Conservation (phyloP, 805 yeast genomes). For the Wickerhamomyces pijperi region DNA sequence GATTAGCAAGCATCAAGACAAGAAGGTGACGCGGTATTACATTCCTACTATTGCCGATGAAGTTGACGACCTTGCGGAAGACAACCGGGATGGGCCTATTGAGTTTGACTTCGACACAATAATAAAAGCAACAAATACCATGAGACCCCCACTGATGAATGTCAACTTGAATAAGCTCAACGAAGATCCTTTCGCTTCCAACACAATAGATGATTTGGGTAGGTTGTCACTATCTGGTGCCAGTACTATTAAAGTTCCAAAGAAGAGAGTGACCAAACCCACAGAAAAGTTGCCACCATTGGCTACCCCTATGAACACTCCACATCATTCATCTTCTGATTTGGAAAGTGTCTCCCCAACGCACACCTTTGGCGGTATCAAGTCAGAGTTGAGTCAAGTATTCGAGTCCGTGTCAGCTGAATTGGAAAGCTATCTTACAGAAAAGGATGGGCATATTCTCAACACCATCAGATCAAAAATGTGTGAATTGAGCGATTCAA, state of each 20-base stretch:
- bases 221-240: neutral
- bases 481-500: neutral
- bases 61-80: neutral
- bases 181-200: neutral
- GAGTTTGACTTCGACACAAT: slow-evolving; percentile 14
- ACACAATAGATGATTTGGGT: neutral
- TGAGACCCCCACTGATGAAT: neutral
- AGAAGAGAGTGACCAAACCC: neutral
- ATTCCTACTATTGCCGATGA: slow-evolving; percentile 21
- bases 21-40: slow-evolving; percentile 8
- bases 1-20: slow-evolving; percentile 18
- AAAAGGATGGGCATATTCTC: neutral
- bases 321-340: neutral
- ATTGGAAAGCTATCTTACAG: neutral
- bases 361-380: no score
- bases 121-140: neutral
- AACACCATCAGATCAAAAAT: neutral
- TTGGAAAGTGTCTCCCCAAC: no score
- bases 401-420: neutral
- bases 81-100: slow-evolving; percentile 2
- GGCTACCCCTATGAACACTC: neutral
- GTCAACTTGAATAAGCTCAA: neutral
- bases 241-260: neutral
- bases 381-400: no score
- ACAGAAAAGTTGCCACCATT: neutral